Base-by-base conservation (phyloP, 2,329 filamentous ascomycete species). In the Cladosporium sp. region DNA sequence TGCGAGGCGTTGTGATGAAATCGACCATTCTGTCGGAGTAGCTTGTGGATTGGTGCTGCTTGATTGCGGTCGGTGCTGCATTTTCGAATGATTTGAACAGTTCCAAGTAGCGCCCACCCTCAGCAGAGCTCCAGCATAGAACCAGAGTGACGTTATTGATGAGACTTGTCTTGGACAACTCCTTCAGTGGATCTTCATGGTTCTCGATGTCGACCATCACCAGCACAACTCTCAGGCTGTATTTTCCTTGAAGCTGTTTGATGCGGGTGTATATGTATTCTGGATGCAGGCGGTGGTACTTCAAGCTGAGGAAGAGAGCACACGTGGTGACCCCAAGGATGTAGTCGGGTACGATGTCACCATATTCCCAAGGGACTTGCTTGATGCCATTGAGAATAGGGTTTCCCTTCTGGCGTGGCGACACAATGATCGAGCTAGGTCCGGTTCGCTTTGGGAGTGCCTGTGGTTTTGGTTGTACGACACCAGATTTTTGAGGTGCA, bases 201-300 rank as follows among this genome's bases (percentile, higher is more conserved):
- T 96, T 97, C 28, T 90, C 88, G 62, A 99, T 97, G 78, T 99
- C 95, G 30, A 98, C 93, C 87, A 98, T 93, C 24, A 90, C 89
- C 59, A 99, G 85, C 32, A 99, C 81, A 62, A 99, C 85, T 58
- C 95, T 91, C 24, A 99, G 85, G 71, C 89, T 90, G 81, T 96
- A 98, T 79, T 91, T 92, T 60, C 91, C 92, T 61, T 91, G 91
- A 4, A 99, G 83, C 59, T 89, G 88, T 62, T 91, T 90, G 71
- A 99, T 96, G 66, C 95, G 90, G 28, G 90, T 93, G 81, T 98
- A 98, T 74, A 99, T 92, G 82, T 99, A 99, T 79, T 99, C 95
- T 0, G 95, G 95, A 76, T 99, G 95, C 62, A 99, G 85, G 32
- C 94, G 92, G 79, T 99, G 95, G 79, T 99, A 99, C 79, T 98